Percentiles rank a stretch among this genome's conserved stretches.
These are phyloP conservation scores for Leccinum fallax DNA, from an alignment of 1,284 basidiomycete genomes.

Conservation along the genomic window DNA sequence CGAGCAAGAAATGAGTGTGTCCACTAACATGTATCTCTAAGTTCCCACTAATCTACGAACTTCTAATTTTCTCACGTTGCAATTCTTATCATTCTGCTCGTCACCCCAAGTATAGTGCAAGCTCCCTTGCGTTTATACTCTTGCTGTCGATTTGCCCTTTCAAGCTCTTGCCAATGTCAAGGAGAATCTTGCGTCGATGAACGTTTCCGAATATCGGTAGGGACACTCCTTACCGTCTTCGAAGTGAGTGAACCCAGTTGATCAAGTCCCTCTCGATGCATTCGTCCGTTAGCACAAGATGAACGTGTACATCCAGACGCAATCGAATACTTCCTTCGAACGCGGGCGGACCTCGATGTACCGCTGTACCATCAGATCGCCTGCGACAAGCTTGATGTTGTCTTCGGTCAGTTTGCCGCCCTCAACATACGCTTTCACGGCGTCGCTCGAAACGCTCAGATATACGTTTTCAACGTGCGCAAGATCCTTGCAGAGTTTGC, in stretches of 20 bases:
- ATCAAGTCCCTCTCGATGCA: not conserved
- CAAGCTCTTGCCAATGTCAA: not conserved
- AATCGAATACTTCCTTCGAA: not conserved
- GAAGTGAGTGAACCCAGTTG: not conserved
- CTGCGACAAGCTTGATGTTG: not conserved
- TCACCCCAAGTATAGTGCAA: slow-evolving; percentile 25
- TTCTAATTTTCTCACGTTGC: not conserved
- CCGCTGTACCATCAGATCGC: not conserved
- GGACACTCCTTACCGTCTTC: not conserved
- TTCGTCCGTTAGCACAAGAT: not conserved
- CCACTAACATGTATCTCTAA: slow-evolving; percentile 38
- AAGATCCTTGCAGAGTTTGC: not conserved
- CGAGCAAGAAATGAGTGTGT: slow-evolving; percentile 65
- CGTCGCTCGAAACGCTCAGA: not conserved
- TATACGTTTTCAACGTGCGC: not conserved
- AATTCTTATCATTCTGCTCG: slow-evolving; percentile 1
- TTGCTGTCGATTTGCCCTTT: slow-evolving; percentile 2
- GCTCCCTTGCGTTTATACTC: slow-evolving; percentile 1
- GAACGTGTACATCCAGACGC: not conserved
- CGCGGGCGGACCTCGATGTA: not conserved
- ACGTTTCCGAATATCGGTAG: not conserved
- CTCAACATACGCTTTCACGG: not conserved
- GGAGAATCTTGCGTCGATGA: not conserved
- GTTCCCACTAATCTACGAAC: slow-evolving; percentile 4
- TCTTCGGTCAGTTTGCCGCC: not conserved